Percentiles rank a stretch among this genome's conserved stretches.
phyloP scores from a whole-genome alignment of 495 filamentous ascomycete species.

The Podospora anserina region DNA sequence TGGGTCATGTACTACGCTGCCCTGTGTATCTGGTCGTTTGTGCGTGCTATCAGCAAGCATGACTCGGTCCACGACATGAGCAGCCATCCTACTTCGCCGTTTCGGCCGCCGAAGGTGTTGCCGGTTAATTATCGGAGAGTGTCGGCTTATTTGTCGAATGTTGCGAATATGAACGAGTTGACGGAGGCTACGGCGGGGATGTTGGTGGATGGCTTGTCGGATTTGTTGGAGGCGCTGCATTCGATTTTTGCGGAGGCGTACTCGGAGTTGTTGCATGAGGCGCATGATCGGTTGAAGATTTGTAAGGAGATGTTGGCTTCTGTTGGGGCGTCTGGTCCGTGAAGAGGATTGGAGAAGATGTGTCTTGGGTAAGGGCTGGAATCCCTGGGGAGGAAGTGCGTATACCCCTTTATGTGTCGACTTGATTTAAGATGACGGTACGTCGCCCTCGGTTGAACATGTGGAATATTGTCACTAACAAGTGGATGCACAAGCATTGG shows the following conservation, averaged over 20 bases:
- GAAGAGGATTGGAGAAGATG: background rate
- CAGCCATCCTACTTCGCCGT: conserved; percentile 8
- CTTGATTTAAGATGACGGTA: background rate
- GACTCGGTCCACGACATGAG: conserved; percentile 27
- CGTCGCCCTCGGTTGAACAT: background rate
- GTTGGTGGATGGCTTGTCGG: conserved; percentile 42
- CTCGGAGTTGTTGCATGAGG: conserved; percentile 45
- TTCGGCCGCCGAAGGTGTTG: conserved; percentile 25
- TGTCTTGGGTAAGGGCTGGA: background rate
- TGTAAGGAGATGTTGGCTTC: conserved; percentile 43
- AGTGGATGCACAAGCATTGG: too few species aligned
- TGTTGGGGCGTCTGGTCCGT: conserved; percentile 5
- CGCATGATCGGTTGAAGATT: conserved; percentile 36
- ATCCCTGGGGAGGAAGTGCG: background rate
- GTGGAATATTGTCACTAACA: background rate
- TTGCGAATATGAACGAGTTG: conserved; percentile 39
- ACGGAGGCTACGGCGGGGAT: conserved; percentile 31
- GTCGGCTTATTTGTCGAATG: conserved; percentile 41
- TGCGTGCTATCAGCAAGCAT: conserved; percentile 72
- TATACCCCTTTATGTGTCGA: background rate
- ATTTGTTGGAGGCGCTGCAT: conserved; percentile 42
- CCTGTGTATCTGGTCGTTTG: conserved; percentile 90
- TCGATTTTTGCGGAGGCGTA: conserved; percentile 42
- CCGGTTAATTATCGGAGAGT: conserved; percentile 34
- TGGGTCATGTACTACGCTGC: conserved; percentile 96